Evolutionary conservation across 176 grass and related monocot species (phyloP).

Genomic region (Lolium multiflorum): DNA sequence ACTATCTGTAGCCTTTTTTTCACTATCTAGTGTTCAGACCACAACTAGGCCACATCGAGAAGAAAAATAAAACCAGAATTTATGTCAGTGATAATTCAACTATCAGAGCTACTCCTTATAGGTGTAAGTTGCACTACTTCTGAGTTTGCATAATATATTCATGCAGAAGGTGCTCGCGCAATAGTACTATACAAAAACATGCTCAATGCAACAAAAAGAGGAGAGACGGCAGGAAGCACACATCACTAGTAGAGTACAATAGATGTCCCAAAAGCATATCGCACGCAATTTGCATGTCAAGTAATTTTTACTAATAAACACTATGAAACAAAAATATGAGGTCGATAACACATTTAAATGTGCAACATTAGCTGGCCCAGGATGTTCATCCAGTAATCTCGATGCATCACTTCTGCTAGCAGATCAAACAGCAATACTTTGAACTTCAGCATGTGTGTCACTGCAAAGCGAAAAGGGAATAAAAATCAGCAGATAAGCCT

Average conservation of each 20-base stretch:
- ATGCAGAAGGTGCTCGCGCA: background rate
- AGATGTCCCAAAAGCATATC: conserved; percentile 51
- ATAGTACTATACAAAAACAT: background rate
- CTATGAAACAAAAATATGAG: conserved; percentile 48
- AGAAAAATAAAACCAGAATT: background rate
- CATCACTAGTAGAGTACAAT: background rate
- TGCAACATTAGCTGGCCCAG: conserved; percentile 45
- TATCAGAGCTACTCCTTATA: background rate
- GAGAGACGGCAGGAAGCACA: background rate
- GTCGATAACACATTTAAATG: conserved; percentile 37
- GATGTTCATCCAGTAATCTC: conserved; percentile 43
- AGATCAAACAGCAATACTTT: conserved; percentile 27
- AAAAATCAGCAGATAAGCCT: conserved; percentile 1
- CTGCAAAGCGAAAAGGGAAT: background rate
- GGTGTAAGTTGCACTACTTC: background rate
- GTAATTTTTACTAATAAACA: conserved; percentile 52
- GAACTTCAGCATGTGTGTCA: conserved; percentile 14
- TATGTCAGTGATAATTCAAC: background rate
- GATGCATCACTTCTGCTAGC: conserved; percentile 28
- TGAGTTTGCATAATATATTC: conserved; percentile 4
- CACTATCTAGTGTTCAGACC: background rate
- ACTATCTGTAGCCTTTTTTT: background rate
- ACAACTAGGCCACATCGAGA: background rate
- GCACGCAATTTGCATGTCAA: conserved; percentile 43
- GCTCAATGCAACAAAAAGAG: background rate